Evolutionary conservation across 352 stramenopile genomes (phyloP), one percentile per base, ranked within the genome.

Genomic region (Phytophthora sojae): DNA sequence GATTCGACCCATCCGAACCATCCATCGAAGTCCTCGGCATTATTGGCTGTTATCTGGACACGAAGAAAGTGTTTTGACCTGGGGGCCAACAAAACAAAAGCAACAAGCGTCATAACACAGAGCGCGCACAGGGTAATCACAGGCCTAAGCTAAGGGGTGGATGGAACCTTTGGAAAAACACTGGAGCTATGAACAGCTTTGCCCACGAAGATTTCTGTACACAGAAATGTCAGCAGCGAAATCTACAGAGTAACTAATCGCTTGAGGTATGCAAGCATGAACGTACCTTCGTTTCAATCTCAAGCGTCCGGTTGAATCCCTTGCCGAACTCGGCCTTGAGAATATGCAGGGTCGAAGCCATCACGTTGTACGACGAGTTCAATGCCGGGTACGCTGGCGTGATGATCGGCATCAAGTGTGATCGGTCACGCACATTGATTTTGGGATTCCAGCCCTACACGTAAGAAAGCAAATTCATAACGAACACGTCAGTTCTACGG

Each of bases 311-410:
- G 19, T 81, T 76, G 19, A 89, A 81, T 0, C 79, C 89, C 42
- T 86, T 85, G 9, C 64, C 78, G 53, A 98, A 91, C 74, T 99
- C 97, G 4, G 89, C 72, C 67, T 97, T 94, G 14, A 99, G 87
- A 32, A 98, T 89, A 26, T 88, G 83, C 6, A 98, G 77, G 29
- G 98, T 98, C 4, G 92, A 94, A 15, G 88, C 68, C 62, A 95
- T 91, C 21, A 99, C 96, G 75, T 99, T 99, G 80, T 99, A 99
- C 4, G 97, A 97, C 44, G 97, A 99, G 77, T 99, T 99, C 87
- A 99, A 98, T 15, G 86, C 91, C 12, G 98, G 98, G 75, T 99
- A 99, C 49, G 96, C 94, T 4, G 98, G 98, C 2, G 98, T 99
- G 71, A 99, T 98, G 73, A 99, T 99, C 17, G 98, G 98, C 97